Evolutionary conservation across 306 rosid genomes (phyloP).

Genomic region (Dryas octopetala): DNA sequence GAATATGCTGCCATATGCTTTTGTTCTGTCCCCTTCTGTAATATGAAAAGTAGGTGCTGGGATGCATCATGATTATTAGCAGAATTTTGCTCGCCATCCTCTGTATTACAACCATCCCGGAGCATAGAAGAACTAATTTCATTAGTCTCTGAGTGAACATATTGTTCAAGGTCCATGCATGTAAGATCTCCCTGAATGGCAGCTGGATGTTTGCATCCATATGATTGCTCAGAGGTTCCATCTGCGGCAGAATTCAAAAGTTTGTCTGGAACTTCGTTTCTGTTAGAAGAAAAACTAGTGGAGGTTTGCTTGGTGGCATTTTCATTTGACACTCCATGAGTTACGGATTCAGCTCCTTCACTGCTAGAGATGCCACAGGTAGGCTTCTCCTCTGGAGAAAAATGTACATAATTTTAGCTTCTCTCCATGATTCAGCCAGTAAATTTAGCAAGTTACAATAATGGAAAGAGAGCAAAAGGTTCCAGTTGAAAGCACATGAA

Average conservation of each 20-base stretch:
- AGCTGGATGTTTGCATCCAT: constrained; percentile 9
- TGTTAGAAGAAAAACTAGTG: too few relatives aligned
- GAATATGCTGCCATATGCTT: neutral
- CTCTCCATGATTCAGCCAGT: neutral
- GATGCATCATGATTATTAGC: neutral
- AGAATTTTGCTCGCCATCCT: neutral
- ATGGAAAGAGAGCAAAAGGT: neutral
- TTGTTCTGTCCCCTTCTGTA: neutral
- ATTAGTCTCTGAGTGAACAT: constrained; percentile 8
- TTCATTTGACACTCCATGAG: neutral
- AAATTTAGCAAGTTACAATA: neutral
- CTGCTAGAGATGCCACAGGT: neutral
- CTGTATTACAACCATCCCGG: constrained; percentile 7
- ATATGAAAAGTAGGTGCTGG: neutral
- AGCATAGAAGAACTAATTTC: constrained; percentile 15
- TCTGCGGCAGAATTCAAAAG: constrained; percentile 15
- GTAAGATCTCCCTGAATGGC: constrained; percentile 19
- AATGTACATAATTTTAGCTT: neutral
- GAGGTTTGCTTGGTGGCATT: neutral
- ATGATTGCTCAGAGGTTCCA: constrained; percentile 21
- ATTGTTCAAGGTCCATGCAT: constrained; percentile 21
- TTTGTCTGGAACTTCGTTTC: neutral
- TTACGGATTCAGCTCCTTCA: neutral
- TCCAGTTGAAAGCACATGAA: neutral
- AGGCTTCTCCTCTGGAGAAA: constrained; percentile 11